Percentiles rank a stretch among this genome's conserved stretches.
These are phyloP conservation scores for Bimuria novae-zelandiae DNA, from an alignment of 2,329 filamentous ascomycete genomes.

Conservation along the genomic window DNA sequence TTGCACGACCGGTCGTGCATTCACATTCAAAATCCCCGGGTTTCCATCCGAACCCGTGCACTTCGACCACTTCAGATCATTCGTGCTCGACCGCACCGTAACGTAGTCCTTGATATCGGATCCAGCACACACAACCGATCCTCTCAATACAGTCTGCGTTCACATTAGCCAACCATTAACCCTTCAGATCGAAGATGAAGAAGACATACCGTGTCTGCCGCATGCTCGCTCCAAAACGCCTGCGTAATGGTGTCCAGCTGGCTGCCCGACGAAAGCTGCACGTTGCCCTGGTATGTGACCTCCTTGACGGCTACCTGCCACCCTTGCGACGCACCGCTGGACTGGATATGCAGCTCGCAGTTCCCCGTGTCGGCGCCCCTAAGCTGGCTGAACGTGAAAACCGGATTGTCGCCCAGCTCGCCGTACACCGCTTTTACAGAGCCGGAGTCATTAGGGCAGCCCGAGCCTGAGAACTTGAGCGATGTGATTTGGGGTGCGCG, in stretches of 20 bases:
- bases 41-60: conserved; percentile 33
- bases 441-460: conserved; percentile 32
- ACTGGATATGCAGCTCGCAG: conserved; percentile 38
- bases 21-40: conserved; percentile 39
- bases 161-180: too few species aligned
- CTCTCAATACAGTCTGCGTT: conserved; percentile 23
- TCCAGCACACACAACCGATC: conserved; percentile 27
- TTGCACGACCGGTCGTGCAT: conserved; percentile 33
- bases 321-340: conserved; percentile 25
- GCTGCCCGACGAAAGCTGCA: conserved; percentile 27
- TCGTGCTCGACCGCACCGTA: conserved; percentile 27
- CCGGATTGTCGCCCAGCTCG: conserved; percentile 27
- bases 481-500: conserved; percentile 29
- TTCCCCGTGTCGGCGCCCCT: conserved; percentile 30
- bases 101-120: conserved; percentile 33
- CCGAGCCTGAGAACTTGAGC: conserved; percentile 31
- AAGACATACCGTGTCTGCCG: conserved; percentile 32
- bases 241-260: conserved; percentile 31
- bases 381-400: conserved; percentile 32
- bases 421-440: conserved; percentile 24
- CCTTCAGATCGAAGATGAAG: too few species aligned
- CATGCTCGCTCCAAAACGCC: conserved; percentile 38
- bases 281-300: conserved; percentile 29
- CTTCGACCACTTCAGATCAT: conserved; percentile 34
- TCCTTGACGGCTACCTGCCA: conserved; percentile 38